Base-by-base conservation (phyloP, 2,329 filamentous ascomycete genomes). In the Fusarium vanettenii region DNA sequence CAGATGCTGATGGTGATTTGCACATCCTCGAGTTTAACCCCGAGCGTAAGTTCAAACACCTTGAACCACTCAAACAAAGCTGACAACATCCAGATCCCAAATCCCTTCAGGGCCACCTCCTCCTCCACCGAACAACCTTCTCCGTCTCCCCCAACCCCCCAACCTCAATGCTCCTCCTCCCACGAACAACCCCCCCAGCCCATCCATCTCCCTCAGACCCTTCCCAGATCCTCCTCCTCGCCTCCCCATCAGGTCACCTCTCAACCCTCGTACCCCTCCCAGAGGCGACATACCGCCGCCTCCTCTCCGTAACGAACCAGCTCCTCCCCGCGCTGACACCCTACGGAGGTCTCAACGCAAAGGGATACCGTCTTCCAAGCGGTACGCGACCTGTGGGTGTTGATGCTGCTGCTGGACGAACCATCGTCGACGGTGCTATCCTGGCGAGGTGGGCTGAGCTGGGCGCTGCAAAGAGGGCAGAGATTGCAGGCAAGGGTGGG, bases 11-110 rank as follows among this genome's bases (percentile, higher is more conserved):
- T 77, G 94, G 94, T 72, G 95, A 97, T 77, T 84, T 99, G 45
- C 95, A 98, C 81, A 89, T 98, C 56, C 85, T 98, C 73, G 94
- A 98, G 83, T 99, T 97, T 79, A 95, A 98, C 79, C 97, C 97
- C 1, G 96, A 98, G 80, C 93, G 95, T 97, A 87, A 84, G 92
- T 89, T 14, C 9, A 3, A n/a, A 20, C 52, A 16, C 43, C 52
- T 29, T 31, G 7, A 59, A 7, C 16, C 8, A 27, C 22, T 8
- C 20, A 6, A 33, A 11, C 27, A 5, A 39, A 57, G 57, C 79
- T 83, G 75, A 84, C 76, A 5, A 27, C 43, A 1, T 43, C 65
- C 76, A 97, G 95, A 98, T 80, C 96, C 96, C 18, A 97, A 97
- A 86, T 97, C 95, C 8, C 91, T 98, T 37, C 94, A 96, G 67